Conservation (phyloP, 768 basidiomycete genomes). For the Calocybe indica region DNA sequence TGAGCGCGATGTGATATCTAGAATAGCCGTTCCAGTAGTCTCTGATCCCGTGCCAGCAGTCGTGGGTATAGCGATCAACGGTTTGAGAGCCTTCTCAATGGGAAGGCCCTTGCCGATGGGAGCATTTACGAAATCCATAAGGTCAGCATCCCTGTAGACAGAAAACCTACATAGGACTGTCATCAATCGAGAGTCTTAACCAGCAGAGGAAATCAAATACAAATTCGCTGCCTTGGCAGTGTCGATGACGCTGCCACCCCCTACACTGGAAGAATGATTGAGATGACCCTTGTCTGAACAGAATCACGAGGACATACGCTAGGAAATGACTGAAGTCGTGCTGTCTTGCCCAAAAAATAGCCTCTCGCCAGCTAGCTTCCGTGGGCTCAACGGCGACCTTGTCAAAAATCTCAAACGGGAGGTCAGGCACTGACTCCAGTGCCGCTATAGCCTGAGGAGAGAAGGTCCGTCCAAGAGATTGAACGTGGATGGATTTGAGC, state of each 20-base stretch:
- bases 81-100: slow-evolving; percentile 65
- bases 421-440: slow-evolving; percentile 69
- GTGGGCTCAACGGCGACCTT: slow-evolving; percentile 87
- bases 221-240: slow-evolving; percentile 95
- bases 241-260: slow-evolving; percentile 94
- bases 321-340: slow-evolving; percentile 93
- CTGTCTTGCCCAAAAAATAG: slow-evolving; percentile 81
- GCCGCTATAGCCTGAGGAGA: slow-evolving; percentile 61
- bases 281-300: neutral
- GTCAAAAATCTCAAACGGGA: slow-evolving; percentile 80
- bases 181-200: slow-evolving; percentile 2
- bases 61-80: slow-evolving; percentile 78
- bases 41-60: slow-evolving; percentile 88
- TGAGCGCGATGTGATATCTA: slow-evolving; percentile 84
- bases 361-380: slow-evolving; percentile 81
- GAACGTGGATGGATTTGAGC: slow-evolving; percentile 15
- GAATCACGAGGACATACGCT: slow-evolving; percentile 46
- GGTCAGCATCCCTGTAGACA: slow-evolving; percentile 86
- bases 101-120: slow-evolving; percentile 91
- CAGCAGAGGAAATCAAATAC: slow-evolving; percentile 29
- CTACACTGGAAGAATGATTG: slow-evolving; percentile 47
- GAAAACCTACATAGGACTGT: slow-evolving; percentile 50
- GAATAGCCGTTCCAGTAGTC: slow-evolving; percentile 92
- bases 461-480: neutral
- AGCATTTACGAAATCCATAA: slow-evolving; percentile 97